phyloP scores from a whole-genome alignment of 805 yeast genomes.

The Zygoascus bituminiphila region DNA sequence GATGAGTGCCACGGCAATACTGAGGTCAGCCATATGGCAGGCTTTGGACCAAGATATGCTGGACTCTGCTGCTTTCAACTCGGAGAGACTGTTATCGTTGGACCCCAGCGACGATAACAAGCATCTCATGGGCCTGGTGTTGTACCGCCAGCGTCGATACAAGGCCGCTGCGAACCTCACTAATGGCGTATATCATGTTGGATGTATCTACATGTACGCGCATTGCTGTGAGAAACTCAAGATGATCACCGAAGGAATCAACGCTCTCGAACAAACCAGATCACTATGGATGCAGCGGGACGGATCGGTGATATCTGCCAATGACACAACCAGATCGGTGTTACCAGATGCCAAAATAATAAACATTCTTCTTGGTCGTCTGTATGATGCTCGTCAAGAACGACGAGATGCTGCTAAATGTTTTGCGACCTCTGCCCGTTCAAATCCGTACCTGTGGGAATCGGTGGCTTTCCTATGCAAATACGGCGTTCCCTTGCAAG shows the following conservation, averaged over 20 bases:
- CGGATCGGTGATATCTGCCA: not conserved
- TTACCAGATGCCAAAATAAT: conserved; percentile 67
- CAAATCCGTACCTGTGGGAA: conserved; percentile 80
- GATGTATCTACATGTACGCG: conserved; percentile 71
- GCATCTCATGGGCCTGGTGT: conserved; percentile 62
- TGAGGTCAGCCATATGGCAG: conserved; percentile 50
- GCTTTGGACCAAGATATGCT: conserved; percentile 62
- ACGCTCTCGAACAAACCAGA: conserved; percentile 32
- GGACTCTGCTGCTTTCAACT: conserved; percentile 74
- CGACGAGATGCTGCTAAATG: conserved; percentile 54
- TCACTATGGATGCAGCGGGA: conserved; percentile 9
- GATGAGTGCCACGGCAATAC: conserved; percentile 3
- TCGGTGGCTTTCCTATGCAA: conserved; percentile 69
- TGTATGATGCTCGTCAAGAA: conserved; percentile 53
- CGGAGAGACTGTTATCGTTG: conserved; percentile 70
- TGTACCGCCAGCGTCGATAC: conserved; percentile 49
- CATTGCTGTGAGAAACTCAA: conserved; percentile 52
- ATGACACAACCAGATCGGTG: conserved; percentile 13
- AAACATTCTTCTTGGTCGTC: conserved; percentile 59
- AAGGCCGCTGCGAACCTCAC: conserved; percentile 51
- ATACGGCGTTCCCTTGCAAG: conserved; percentile 62
- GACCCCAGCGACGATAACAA: conserved; percentile 50
- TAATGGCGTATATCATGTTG: conserved; percentile 48
- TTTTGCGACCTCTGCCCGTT: conserved; percentile 59
- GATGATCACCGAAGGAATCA: conserved; percentile 53